phyloP scores from a whole-genome alignment of 306 rosid genomes.

The Castanea mollissima region DNA sequence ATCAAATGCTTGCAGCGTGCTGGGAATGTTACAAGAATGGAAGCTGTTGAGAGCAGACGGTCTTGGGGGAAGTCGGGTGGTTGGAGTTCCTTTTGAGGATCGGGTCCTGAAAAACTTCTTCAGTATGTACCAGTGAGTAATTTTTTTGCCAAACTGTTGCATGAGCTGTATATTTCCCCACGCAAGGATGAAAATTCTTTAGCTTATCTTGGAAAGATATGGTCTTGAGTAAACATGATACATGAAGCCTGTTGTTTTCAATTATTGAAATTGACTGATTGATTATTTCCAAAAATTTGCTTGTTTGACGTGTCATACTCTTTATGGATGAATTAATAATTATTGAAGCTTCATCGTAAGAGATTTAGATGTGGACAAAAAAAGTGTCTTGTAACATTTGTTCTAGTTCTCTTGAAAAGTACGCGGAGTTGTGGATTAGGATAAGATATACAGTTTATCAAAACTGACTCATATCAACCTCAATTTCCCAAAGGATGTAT shows the following conservation, averaged over 20 bases:
- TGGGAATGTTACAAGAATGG: conserved; percentile 41
- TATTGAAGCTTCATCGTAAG: not conserved
- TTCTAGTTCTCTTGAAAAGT: not conserved
- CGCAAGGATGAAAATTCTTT: not conserved
- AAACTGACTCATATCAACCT: no score
- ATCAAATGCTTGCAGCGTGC: conserved; percentile 37
- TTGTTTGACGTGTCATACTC: not conserved
- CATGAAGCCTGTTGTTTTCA: not conserved
- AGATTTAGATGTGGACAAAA: not conserved
- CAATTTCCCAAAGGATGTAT: no score
- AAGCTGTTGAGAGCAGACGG: conserved; percentile 25
- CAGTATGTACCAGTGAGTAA: conserved; percentile 16
- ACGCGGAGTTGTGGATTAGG: no score
- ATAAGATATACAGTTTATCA: no score
- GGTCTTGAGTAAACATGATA: not conserved
- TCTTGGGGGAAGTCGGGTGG: conserved; percentile 25
- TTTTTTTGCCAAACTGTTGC: not conserved
- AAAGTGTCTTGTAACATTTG: not conserved
- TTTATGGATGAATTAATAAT: not conserved
- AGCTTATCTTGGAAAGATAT: not conserved
- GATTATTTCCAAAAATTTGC: not conserved
- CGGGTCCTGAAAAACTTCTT: conserved; percentile 22
- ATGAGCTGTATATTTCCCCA: not conserved
- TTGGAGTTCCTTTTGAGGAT: conserved; percentile 38
- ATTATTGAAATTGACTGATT: not conserved